Percentiles rank a stretch among this genome's conserved stretches.
phyloP scores from a whole-genome alignment of 108 stramenopile species.

The Cyclotella sp. region DNA sequence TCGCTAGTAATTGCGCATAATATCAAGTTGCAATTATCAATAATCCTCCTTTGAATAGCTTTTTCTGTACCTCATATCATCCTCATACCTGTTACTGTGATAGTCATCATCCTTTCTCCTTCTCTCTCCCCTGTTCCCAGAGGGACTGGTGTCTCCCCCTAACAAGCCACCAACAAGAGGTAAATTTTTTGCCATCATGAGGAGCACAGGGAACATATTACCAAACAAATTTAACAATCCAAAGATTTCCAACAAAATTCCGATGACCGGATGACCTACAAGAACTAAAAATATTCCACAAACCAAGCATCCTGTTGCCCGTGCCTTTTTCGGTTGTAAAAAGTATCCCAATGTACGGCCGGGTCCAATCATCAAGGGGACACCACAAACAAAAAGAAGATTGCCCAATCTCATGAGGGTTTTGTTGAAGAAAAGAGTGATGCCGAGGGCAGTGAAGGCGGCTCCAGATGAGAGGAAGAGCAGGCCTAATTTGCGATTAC shows the following conservation, averaged over 20 bases:
- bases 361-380: conserved; percentile 91
- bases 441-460: conserved; percentile 80
- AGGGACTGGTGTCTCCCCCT: conserved; percentile 39
- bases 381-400: conserved; percentile 81
- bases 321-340: conserved; percentile 84
- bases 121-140: conserved; percentile 25
- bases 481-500: conserved; percentile 77
- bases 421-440: conserved; percentile 95
- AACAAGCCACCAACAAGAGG: conserved; percentile 78
- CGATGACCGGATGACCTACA: conserved; percentile 87
- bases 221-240: conserved; percentile 95
- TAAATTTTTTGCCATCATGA: conserved; percentile 70
- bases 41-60: neutral
- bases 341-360: conserved; percentile 88
- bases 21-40: neutral
- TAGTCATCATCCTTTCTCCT: conserved; percentile 27
- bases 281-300: conserved; percentile 88
- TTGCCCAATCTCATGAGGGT: conserved; percentile 94
- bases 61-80: conserved; percentile 22
- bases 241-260: conserved; percentile 90
- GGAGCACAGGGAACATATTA: conserved; percentile 89
- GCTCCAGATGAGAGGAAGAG: conserved; percentile 74
- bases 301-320: conserved; percentile 84
- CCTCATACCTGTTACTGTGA: conserved; percentile 36
- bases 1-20: no score